A percentile compares a stretch with the other conserved stretches of the same genome.
These are phyloP conservation scores for Mortierella sp. DNA, from an alignment of 371 early-diverging fungal genomes.

Conservation along the genomic window DNA sequence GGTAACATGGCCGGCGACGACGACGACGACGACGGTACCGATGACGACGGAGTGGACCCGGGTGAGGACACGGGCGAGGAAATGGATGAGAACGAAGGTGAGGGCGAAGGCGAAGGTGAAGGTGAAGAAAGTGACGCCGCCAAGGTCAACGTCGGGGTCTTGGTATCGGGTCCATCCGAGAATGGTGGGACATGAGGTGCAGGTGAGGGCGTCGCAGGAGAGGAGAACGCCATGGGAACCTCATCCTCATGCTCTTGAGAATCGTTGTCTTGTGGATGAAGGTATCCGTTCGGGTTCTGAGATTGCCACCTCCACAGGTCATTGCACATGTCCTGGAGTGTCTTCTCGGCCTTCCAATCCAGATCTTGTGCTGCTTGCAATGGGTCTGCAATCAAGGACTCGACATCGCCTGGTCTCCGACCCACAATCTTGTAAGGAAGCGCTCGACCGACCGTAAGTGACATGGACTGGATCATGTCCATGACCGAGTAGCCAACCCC, in stretches of 20 bases:
- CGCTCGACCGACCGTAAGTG: slow-evolving; percentile 67
- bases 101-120: neutral
- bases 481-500: slow-evolving; percentile 85
- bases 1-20: slow-evolving; percentile 12
- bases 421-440: slow-evolving; percentile 70
- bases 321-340: slow-evolving; percentile 82
- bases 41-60: neutral
- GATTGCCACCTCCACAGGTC: slow-evolving; percentile 87
- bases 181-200: neutral
- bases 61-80: slow-evolving; percentile 3
- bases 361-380: slow-evolving; percentile 72
- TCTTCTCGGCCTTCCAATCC: slow-evolving; percentile 72
- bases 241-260: too few relatives aligned
- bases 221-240: neutral
- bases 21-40: neutral
- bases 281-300: slow-evolving; percentile 72
- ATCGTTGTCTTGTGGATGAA: too few relatives aligned
- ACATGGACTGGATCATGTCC: slow-evolving; percentile 84
- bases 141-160: neutral
- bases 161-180: neutral
- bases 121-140: neutral
- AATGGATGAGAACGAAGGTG: neutral
- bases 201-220: neutral
- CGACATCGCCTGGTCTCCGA: slow-evolving; percentile 85
- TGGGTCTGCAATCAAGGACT: slow-evolving; percentile 77